Percentiles rank a stretch among this genome's conserved stretches.
These are phyloP conservation scores for Wickerhamiella spandovensis DNA, from an alignment of 805 yeast species.

Conservation along the genomic window DNA sequence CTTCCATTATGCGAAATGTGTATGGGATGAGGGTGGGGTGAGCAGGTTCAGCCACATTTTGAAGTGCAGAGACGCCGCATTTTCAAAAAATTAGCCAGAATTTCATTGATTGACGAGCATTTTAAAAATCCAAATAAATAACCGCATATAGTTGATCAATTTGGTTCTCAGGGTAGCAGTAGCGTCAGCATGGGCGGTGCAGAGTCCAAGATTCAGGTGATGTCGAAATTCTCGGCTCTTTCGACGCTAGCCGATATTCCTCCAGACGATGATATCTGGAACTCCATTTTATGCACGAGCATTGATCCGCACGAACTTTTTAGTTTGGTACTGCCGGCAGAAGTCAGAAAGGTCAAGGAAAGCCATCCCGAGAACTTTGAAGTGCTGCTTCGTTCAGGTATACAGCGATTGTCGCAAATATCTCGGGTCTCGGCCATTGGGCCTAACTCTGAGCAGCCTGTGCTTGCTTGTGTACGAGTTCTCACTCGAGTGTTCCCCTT, in stretches of 20 bases:
- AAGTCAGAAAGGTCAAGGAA: constrained; percentile 46
- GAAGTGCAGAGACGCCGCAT: too few species aligned
- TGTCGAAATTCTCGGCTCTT: constrained; percentile 46
- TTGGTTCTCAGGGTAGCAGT: too few species aligned
- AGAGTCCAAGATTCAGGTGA: constrained; percentile 52
- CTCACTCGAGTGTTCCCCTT: constrained; percentile 55
- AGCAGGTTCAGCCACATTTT: too few species aligned
- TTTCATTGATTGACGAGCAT: too few species aligned
- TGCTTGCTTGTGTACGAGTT: constrained; percentile 50
- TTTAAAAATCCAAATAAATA: too few species aligned
- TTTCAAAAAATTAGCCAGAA: too few species aligned
- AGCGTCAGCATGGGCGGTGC: constrained; percentile 57
- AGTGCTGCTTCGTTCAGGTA: constrained; percentile 33
- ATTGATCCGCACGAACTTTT: constrained; percentile 43
- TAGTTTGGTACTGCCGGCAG: constrained; percentile 41
- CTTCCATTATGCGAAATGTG: too few species aligned
- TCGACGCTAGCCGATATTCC: constrained; percentile 23
- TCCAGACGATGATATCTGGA: constrained; percentile 24
- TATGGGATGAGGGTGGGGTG: too few species aligned
- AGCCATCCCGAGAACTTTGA: constrained; percentile 45
- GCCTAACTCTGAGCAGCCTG: constrained; percentile 22
- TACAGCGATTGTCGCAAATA: constrained; percentile 25
- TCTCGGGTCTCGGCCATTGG: constrained; percentile 20
- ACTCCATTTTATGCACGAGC: constrained; percentile 36
- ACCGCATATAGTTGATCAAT: too few species aligned